Conservation (phyloP, 495 filamentous ascomycete species). For the Talaromyces borbonicus region DNA sequence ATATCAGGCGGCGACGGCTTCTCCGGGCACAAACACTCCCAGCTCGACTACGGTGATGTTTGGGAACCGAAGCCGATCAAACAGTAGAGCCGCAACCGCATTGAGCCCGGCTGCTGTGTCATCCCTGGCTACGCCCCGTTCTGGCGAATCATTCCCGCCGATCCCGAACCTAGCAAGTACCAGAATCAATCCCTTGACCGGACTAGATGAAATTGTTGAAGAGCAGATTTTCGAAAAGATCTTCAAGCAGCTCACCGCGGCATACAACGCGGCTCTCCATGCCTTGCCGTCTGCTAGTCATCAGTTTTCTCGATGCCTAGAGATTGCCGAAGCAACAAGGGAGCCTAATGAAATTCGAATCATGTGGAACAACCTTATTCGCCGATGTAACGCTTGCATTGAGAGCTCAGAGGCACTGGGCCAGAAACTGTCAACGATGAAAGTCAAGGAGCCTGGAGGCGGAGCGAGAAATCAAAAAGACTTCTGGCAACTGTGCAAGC, state of each 20-base stretch:
- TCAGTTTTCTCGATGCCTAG: constrained; percentile 46
- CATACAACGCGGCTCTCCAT: constrained; percentile 55
- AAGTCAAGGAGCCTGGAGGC: constrained; percentile 66
- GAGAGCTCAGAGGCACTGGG: constrained; percentile 60
- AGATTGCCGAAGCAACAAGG: constrained; percentile 35
- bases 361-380: constrained; percentile 59
- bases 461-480: constrained; percentile 60
- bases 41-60: constrained; percentile 19
- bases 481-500: constrained; percentile 76
- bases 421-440: constrained; percentile 62
- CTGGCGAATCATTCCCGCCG: constrained; percentile 65
- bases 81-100: constrained; percentile 39
- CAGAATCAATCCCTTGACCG: constrained; percentile 43
- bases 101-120: constrained; percentile 37
- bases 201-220: constrained; percentile 57
- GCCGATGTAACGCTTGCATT: constrained; percentile 52
- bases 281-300: constrained; percentile 54
- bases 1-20: constrained; percentile 22
- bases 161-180: constrained; percentile 33
- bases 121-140: constrained; percentile 58
- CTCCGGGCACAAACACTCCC: constrained; percentile 26
- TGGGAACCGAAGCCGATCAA: constrained; percentile 37
- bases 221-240: constrained; percentile 74
- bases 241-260: constrained; percentile 57
- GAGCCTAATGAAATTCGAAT: constrained; percentile 44